Evolutionary conservation across 441 rosid species (phyloP).

Genomic region (Populus hybrid): DNA sequence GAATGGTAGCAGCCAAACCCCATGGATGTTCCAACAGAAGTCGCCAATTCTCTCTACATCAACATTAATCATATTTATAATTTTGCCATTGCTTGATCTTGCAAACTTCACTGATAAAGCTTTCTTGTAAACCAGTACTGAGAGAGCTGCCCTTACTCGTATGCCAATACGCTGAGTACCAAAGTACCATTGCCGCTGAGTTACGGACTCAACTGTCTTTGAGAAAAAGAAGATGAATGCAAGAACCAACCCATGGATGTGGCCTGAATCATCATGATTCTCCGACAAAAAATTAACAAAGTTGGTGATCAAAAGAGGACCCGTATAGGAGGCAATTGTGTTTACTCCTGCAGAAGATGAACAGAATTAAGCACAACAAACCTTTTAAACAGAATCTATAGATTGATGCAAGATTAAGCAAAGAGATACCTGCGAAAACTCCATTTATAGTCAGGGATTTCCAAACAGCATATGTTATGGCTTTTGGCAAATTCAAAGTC

Average conservation of each 20-base stretch:
- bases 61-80: conserved; percentile 54
- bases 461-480: conserved; percentile 38
- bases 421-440: conserved; percentile 46
- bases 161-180: conserved; percentile 66
- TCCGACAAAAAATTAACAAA: conserved; percentile 54
- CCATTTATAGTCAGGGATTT: conserved; percentile 49
- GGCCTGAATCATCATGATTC: conserved; percentile 30
- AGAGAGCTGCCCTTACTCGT: conserved; percentile 52
- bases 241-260: conserved; percentile 45
- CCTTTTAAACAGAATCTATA: conserved; percentile 9
- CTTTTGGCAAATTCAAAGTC: conserved; percentile 32
- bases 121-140: conserved; percentile 51
- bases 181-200: conserved; percentile 69
- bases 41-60: conserved; percentile 77
- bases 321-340: conserved; percentile 56
- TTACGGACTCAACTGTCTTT: conserved; percentile 57
- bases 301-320: conserved; percentile 59
- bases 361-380: not conserved
- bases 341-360: conserved; percentile 39
- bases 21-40: conserved; percentile 56
- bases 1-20: conserved; percentile 67
- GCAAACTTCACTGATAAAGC: conserved; percentile 40
- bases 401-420: not conserved
- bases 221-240: conserved; percentile 55
- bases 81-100: conserved; percentile 43